Evolutionary conservation across 345 rosid genomes (phyloP).

Genomic region (Litchi chinensis): DNA sequence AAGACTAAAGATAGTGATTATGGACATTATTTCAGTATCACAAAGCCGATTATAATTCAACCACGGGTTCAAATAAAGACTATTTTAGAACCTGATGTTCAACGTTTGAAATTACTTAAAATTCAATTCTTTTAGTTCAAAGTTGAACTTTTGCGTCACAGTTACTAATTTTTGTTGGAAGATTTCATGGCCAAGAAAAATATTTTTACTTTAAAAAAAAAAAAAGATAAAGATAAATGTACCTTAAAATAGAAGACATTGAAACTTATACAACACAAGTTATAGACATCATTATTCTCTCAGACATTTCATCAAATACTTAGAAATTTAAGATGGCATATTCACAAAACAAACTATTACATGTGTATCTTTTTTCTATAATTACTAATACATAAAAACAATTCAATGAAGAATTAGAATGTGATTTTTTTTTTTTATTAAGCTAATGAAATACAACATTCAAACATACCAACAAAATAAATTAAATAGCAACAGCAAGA

Average conservation of each 20-base stretch:
- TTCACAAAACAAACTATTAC: neutral
- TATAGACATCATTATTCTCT: neutral
- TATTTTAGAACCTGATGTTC: neutral
- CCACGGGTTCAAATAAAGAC: neutral
- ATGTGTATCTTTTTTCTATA: neutral
- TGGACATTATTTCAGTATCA: neutral
- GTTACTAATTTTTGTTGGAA: neutral
- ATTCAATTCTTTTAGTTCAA: neutral
- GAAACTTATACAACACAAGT: neutral
- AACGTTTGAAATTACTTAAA: neutral
- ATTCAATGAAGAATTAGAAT: neutral
- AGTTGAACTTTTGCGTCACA: neutral
- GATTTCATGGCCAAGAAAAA: neutral
- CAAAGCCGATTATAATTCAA: neutral
- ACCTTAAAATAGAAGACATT: neutral
- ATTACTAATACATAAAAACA: neutral
- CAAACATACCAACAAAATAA: neutral
- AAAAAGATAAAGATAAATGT: too few species aligned
- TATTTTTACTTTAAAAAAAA: too few species aligned
- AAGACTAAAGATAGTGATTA: neutral
- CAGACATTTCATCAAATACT: slow-evolving; percentile 23
- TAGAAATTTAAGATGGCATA: neutral
- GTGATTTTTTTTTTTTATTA: neutral
- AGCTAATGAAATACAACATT: neutral
- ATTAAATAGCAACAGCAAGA: neutral